phyloP scores from a whole-genome alignment of 2,329 filamentous ascomycete genomes.

The Penicillium sp. region DNA sequence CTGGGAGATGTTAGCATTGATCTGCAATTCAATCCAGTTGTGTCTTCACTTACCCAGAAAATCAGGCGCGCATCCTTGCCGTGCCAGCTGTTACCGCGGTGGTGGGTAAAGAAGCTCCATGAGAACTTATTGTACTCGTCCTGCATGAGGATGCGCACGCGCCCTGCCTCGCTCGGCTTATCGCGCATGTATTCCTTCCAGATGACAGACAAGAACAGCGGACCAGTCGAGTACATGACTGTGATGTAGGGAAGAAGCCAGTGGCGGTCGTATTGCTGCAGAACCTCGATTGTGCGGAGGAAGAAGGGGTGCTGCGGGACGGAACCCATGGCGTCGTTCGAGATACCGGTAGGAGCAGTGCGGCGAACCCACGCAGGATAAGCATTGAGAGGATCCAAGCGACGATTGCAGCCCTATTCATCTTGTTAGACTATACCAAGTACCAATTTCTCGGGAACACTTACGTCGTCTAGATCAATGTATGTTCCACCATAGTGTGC shows the following conservation, averaged over 20 bases:
- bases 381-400: conserved; percentile 63
- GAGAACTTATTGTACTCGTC: conserved; percentile 64
- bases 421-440: conserved; percentile 10
- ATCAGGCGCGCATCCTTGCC: conserved; percentile 60
- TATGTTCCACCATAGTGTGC: conserved; percentile 76
- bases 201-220: conserved; percentile 69
- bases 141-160: conserved; percentile 65
- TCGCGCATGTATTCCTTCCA: conserved; percentile 68
- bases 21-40: neutral
- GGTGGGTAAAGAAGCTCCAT: conserved; percentile 70
- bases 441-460: conserved; percentile 20
- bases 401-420: conserved; percentile 61
- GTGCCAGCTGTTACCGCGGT: conserved; percentile 64
- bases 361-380: conserved; percentile 69
- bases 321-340: conserved; percentile 75
- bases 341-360: conserved; percentile 72
- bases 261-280: conserved; percentile 64
- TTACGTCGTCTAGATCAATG: conserved; percentile 70
- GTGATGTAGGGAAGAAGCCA: conserved; percentile 71
- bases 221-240: conserved; percentile 75
- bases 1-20: conserved; percentile 24
- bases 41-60: conserved; percentile 53
- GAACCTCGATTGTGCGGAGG: conserved; percentile 61
- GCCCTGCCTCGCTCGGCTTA: conserved; percentile 43
- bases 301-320: conserved; percentile 72